Conservation (phyloP, 2,329 filamentous ascomycete species). For the Podosphaera aphanis region DNA sequence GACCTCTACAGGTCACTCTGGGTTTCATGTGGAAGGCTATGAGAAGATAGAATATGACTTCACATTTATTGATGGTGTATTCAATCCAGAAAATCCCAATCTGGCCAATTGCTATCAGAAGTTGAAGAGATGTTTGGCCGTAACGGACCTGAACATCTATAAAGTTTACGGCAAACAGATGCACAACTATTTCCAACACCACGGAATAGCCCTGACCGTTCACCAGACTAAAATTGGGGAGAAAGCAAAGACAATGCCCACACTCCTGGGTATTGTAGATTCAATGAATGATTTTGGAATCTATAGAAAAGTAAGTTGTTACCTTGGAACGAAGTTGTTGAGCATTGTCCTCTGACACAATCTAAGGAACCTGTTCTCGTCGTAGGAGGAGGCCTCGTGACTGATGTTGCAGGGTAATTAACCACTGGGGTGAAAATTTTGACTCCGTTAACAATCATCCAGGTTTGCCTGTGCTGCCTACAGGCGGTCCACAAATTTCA, state of each 20-base stretch:
- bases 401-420: slow-evolving; percentile 47
- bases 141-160: slow-evolving; percentile 50
- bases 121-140: slow-evolving; percentile 41
- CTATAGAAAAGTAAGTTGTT: slow-evolving; percentile 28
- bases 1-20: slow-evolving; percentile 18
- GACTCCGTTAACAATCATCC: slow-evolving; percentile 6
- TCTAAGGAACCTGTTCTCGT: slow-evolving; percentile 37
- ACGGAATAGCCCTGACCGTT: slow-evolving; percentile 36
- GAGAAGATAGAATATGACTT: slow-evolving; percentile 61
- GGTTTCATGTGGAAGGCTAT: slow-evolving; percentile 49
- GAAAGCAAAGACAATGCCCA: slow-evolving; percentile 52
- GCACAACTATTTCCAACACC: slow-evolving; percentile 41
- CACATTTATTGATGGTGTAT: slow-evolving; percentile 46
- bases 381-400: slow-evolving; percentile 46
- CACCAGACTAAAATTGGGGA: slow-evolving; percentile 56
- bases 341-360: background rate
- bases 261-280: slow-evolving; percentile 43
- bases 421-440: slow-evolving; percentile 1
- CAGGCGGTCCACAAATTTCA: slow-evolving; percentile 49
- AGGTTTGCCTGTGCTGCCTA: slow-evolving; percentile 50
- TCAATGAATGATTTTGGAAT: slow-evolving; percentile 54
- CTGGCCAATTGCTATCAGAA: slow-evolving; percentile 39
- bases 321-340: background rate
- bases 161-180: slow-evolving; percentile 43
- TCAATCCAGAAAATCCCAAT: slow-evolving; percentile 33